Percentiles rank a stretch among this genome's conserved stretches.
Evolutionary conservation across 441 rosid genomes (phyloP).

Genomic region (Erodium chrysanthum): DNA sequence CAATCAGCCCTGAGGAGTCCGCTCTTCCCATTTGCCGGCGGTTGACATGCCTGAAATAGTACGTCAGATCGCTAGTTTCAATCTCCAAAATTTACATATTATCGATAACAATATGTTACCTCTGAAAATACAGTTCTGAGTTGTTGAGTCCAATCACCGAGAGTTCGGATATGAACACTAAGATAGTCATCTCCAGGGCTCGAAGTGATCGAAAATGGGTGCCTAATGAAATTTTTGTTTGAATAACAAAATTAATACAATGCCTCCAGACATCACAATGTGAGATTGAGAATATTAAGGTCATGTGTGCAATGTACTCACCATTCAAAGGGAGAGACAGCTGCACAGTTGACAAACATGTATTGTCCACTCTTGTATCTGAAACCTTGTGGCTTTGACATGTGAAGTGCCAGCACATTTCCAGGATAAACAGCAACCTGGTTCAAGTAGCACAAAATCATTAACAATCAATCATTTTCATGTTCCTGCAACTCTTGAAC

Average conservation of each 20-base stretch:
- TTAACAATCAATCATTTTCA: neutral
- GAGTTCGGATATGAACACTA: constrained; percentile 29
- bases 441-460: neutral
- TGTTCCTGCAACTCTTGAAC: too few species aligned
- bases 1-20: too few species aligned
- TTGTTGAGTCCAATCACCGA: constrained; percentile 85
- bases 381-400: constrained; percentile 96
- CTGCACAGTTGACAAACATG: constrained; percentile 83
- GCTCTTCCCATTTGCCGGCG: too few species aligned
- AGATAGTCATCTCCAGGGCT: constrained; percentile 66
- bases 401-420: constrained; percentile 68
- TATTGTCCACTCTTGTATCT: constrained; percentile 90
- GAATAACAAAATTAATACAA: too few species aligned
- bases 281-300: neutral
- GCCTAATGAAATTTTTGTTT: constrained; percentile 30
- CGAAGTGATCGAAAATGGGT: constrained; percentile 88
- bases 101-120: constrained; percentile 39
- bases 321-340: constrained; percentile 93
- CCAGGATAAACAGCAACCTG: constrained; percentile 91
- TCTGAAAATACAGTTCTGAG: constrained; percentile 66
- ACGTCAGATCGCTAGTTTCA: neutral
- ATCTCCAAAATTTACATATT: neutral
- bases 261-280: neutral
- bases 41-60: neutral
- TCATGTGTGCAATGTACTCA: constrained; percentile 10